Conservation (phyloP, 2,329 filamentous ascomycete genomes). For the Ceratocystis harringtonii region DNA sequence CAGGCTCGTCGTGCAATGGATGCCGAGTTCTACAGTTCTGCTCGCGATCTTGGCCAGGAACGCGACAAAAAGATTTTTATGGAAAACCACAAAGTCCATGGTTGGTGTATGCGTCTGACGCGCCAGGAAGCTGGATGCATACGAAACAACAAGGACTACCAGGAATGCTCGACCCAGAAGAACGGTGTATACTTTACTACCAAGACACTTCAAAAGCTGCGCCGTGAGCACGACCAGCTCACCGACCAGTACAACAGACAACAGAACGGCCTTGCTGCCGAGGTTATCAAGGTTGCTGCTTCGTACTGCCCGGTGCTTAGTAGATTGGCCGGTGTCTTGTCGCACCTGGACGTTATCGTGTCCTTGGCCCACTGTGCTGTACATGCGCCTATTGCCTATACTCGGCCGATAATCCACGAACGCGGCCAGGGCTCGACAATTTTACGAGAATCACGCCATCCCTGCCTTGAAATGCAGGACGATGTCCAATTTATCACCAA, state of each 20-base stretch:
- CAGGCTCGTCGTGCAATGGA: constrained; percentile 71
- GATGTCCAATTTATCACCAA: constrained; percentile 98
- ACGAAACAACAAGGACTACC: constrained; percentile 75
- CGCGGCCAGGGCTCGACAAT: constrained; percentile 79
- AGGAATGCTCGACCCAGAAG: constrained; percentile 95
- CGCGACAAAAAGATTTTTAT: constrained; percentile 98
- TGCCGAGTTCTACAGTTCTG: constrained; percentile 60
- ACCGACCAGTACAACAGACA: constrained; percentile 92
- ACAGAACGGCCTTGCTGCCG: constrained; percentile 75
- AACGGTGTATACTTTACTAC: constrained; percentile 98
- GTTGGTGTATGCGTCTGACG: constrained; percentile 91
- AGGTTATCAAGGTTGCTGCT: constrained; percentile 83
- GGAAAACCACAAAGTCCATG: constrained; percentile 89
- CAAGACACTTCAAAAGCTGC: constrained; percentile 58
- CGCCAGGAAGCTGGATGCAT: constrained; percentile 85
- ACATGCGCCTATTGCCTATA: constrained; percentile 82
- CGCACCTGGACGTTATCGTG: constrained; percentile 89
- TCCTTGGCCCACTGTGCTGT: constrained; percentile 86
- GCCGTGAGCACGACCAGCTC: constrained; percentile 84
- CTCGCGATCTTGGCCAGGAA: constrained; percentile 73
- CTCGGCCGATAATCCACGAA: constrained; percentile 76
- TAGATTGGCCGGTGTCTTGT: constrained; percentile 70
- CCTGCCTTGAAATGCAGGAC: constrained; percentile 97
- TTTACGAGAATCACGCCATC: constrained; percentile 85
- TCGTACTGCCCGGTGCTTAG: constrained; percentile 92